phyloP scores from a whole-genome alignment of 768 basidiomycete genomes.

The Tephrocybe sp. region DNA sequence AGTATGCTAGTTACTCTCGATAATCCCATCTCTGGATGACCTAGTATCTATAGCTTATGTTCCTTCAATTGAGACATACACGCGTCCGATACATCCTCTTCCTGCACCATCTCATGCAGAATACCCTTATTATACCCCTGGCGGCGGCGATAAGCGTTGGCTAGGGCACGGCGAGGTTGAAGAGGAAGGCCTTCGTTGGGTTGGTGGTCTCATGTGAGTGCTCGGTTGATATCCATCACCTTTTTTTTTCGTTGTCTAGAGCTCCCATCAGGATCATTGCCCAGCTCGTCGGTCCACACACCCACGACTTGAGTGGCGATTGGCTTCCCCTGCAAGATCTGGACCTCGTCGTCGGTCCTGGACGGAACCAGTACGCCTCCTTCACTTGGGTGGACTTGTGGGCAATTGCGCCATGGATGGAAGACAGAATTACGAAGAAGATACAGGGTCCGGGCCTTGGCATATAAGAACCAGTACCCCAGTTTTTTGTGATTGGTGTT shows the following conservation, averaged over 20 bases:
- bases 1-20: slow-evolving; percentile 22
- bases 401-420: slow-evolving; percentile 80
- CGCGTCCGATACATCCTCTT: slow-evolving; percentile 52
- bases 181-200: slow-evolving; percentile 68
- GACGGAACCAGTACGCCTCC: slow-evolving; percentile 64
- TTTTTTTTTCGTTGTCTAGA: background rate
- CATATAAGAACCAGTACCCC: slow-evolving; percentile 27
- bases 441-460: slow-evolving; percentile 78
- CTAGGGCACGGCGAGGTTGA: slow-evolving; percentile 46
- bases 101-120: slow-evolving; percentile 56
- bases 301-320: slow-evolving; percentile 34
- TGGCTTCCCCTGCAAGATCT: slow-evolving; percentile 42
- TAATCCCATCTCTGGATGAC: slow-evolving; percentile 3
- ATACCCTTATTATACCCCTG: slow-evolving; percentile 75
- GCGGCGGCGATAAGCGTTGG: slow-evolving; percentile 71
- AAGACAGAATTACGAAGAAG: slow-evolving; percentile 58
- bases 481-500: background rate
- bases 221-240: background rate
- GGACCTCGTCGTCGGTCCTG: slow-evolving; percentile 46
- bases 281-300: slow-evolving; percentile 52
- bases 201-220: slow-evolving; percentile 62
- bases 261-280: slow-evolving; percentile 52
- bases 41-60: slow-evolving; percentile 30
- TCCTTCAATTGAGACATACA: slow-evolving; percentile 33
- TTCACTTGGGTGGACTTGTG: slow-evolving; percentile 70